Evolutionary conservation across 2,329 filamentous ascomycete species (phyloP), one percentile per base, ranked within the genome.

Genomic region (Penicillium psychrosexuale): DNA sequence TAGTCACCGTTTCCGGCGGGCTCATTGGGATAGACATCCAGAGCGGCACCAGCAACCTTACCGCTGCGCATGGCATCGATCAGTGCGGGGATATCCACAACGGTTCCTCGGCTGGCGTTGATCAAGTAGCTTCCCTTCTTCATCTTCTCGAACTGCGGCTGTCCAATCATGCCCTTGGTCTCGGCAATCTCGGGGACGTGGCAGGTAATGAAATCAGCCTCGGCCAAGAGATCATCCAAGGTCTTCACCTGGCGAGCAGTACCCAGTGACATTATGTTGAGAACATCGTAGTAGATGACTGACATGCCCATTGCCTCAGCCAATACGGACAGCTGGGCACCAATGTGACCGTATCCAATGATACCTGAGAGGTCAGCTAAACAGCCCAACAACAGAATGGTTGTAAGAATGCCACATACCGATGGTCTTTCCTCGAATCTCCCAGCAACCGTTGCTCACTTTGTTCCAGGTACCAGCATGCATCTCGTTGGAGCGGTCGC

Each of bases 231-330:
- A 19, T 82, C 84, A 31, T 93, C 83, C 22, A 99, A 78, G 0
- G 84, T 88, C 5, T 87, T 79, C 37, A 97, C 89, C 72, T 97
- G 94, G 63, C 82, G 86, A 31, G 93, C 86, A 11, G 89, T 96
- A 53, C 94, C 94, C 71, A 99, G 78, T 42, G 89, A 89, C 94
- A 99, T 99, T 64, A 97, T 82, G 64, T 92, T 96, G 60, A 96
- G 77, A 7, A 96, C 86, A 74, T 99, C 94, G 75, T 95, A 97
- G 81, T 97, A 99, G 67, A 97, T 92, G 68, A 99, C 94, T 15
- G 83, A 86, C 93, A 99, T 97, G 47, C 94, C 94, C 91, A 99
- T 96, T 24, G 93, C 86, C 76, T 99, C 94, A 28, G 94, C 92
- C 60, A 99, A 80, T 39, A 99, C 94, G 0, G 92, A 97, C 61